These are phyloP conservation scores for Paraconiothyrium brasiliense DNA, from an alignment of 2,329 filamentous ascomycete species.

Conservation along the genomic window DNA sequence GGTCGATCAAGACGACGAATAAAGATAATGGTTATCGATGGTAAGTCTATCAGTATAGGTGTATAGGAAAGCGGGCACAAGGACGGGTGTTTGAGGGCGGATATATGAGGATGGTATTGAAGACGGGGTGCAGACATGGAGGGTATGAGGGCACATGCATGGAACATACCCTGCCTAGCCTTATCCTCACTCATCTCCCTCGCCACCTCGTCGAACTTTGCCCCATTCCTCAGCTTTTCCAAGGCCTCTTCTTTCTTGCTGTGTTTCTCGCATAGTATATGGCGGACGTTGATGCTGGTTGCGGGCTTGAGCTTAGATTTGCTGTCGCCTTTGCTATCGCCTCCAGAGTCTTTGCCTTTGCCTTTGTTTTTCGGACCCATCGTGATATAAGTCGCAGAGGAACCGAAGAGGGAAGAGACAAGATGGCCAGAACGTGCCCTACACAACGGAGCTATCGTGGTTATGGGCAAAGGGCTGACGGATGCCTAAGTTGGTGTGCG, in stretches of 20 bases:
- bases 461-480: background rate
- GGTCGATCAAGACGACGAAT: too few species aligned
- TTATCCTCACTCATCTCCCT: conserved; percentile 80
- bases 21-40: too few species aligned
- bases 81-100: background rate
- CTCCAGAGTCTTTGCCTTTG: conserved; percentile 6
- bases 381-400: background rate
- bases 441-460: background rate
- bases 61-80: background rate
- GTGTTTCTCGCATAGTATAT: conserved; percentile 81
- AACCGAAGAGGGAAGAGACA: background rate
- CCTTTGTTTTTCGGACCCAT: conserved; percentile 13
- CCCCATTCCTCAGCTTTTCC: conserved; percentile 71
- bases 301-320: conserved; percentile 65
- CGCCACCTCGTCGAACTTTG: conserved; percentile 79
- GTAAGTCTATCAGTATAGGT: background rate
- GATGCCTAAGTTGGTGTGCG: background rate
- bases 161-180: conserved; percentile 61
- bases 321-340: conserved; percentile 9
- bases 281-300: conserved; percentile 74
- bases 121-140: too few species aligned
- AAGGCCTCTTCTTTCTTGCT: conserved; percentile 80
- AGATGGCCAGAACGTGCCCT: background rate
- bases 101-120: too few species aligned
- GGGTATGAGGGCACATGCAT: background rate